Evolutionary conservation across 225 moss, liverwort and hornwort species (phyloP).

Genomic region (Marchantia polymorpha): DNA sequence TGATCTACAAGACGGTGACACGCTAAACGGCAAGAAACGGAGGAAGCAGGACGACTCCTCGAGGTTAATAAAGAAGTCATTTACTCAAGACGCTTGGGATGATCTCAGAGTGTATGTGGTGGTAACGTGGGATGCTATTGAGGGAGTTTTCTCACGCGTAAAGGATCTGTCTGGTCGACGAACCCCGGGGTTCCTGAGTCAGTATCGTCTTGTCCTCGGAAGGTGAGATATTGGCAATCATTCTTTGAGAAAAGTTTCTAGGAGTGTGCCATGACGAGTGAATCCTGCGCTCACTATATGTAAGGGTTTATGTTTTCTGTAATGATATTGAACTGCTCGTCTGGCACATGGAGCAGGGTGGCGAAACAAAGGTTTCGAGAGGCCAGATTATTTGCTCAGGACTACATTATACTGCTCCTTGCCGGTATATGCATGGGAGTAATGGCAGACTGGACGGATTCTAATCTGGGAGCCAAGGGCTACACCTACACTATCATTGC

Average conservation of each 20-base stretch:
- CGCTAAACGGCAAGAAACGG: constrained; percentile 20
- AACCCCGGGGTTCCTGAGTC: constrained; percentile 67
- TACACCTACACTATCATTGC: constrained; percentile 83
- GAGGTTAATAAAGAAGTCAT: constrained; percentile 36
- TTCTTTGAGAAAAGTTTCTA: too few species aligned
- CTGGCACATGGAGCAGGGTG: constrained; percentile 44
- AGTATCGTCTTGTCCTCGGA: constrained; percentile 58
- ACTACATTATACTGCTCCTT: constrained; percentile 82
- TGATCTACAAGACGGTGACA: constrained; percentile 46
- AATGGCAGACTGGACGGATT: constrained; percentile 62
- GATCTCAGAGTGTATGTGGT: constrained; percentile 56
- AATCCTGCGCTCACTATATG: background rate
- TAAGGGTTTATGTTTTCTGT: background rate
- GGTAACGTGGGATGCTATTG: constrained; percentile 57
- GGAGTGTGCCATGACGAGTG: background rate
- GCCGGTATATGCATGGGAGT: constrained; percentile 77
- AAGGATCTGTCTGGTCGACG: constrained; percentile 65
- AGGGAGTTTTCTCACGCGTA: constrained; percentile 42
- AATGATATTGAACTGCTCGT: background rate
- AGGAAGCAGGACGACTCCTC: constrained; percentile 16
- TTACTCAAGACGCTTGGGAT: constrained; percentile 61
- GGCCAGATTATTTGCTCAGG: constrained; percentile 67
- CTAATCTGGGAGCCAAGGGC: constrained; percentile 51
- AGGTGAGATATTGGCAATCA: constrained; percentile 44
- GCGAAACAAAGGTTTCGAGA: constrained; percentile 81